Percentiles rank a stretch among this genome's conserved stretches.
Evolutionary conservation across 805 yeast genomes (phyloP).

Genomic region (Starmerella kuoi): DNA sequence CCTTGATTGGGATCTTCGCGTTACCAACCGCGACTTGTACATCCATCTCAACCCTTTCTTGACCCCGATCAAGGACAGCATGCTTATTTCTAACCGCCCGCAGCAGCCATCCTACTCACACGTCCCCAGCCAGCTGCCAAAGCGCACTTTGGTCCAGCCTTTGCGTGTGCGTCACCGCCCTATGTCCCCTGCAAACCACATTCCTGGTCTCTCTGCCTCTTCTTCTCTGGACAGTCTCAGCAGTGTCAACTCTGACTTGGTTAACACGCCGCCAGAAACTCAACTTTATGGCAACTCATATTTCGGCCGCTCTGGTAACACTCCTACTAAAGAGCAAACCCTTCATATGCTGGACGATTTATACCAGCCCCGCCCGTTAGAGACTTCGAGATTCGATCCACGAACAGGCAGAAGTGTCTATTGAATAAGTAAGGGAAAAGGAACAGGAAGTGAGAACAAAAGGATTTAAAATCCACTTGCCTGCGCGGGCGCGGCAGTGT

Average conservation of each 20-base stretch:
- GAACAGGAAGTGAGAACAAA: too few species aligned
- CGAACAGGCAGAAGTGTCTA: not conserved
- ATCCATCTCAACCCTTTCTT: slow-evolving; percentile 63
- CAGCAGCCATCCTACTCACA: slow-evolving; percentile 3
- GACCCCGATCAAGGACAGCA: slow-evolving; percentile 51
- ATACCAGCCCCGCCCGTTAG: not conserved
- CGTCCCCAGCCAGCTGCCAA: slow-evolving; percentile 2
- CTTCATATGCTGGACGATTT: not conserved
- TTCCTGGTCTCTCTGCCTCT: slow-evolving; percentile 22
- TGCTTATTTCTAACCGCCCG: slow-evolving; percentile 22
- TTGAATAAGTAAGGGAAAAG: too few species aligned
- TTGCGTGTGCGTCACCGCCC: slow-evolving; percentile 10
- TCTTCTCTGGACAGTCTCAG: slow-evolving; percentile 22
- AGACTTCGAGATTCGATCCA: slow-evolving; percentile 13
- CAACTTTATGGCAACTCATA: not conserved
- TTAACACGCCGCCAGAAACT: slow-evolving; percentile 17
- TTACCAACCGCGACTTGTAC: slow-evolving; percentile 58
- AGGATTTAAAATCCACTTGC: too few species aligned
- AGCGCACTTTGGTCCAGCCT: slow-evolving; percentile 10
- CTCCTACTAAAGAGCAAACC: not conserved
- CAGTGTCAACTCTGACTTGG: slow-evolving; percentile 17
- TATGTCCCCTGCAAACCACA: slow-evolving; percentile 8
- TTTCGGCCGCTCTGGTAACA: not conserved
- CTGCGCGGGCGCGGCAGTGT: too few species aligned
- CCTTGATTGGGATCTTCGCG: slow-evolving; percentile 73